Evolutionary conservation across 2,329 filamentous ascomycete genomes (phyloP), one percentile per base, ranked within the genome.

Genomic region (Phaeosphaeria sp.): DNA sequence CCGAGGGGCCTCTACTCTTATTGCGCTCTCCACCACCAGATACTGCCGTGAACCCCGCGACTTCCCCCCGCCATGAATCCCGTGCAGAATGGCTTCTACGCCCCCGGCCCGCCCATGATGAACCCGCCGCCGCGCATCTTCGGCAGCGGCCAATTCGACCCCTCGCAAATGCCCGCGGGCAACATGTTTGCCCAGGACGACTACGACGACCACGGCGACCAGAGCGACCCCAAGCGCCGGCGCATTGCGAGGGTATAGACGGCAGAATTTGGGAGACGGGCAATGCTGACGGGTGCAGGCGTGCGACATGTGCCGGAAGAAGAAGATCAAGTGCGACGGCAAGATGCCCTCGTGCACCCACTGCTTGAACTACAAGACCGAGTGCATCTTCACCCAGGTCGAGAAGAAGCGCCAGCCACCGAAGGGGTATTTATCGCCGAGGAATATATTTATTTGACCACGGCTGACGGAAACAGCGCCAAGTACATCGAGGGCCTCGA

Each of bases 401-500:
- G 95, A 99, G 82, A 99, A 99, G 88, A 99, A 99, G 84, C 87
- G 95, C 57, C 95, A 91, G 77, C 94, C 95, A 52, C 95, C 94
- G 1, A 99, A 98, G 83, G 94, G 95, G 93, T 96, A 57, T 18
- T n/a, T n/a, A n/a, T n/a, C n/a, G 59, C 47, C 47, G 17, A 17
- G 22, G 3, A 13, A 9, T 20, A 9, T 1, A 3, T 15, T 8
- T 21, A 17, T 30, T 1, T 5, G 2, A 36, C 2, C 7, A 24
- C 20, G 33, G 24, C 46, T 55, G 42, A 39, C 25, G 33, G 24
- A 11, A 30, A n/a, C 30, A 96, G 92, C 57, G 95, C 95, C 53
- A 98, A 98, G 79, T 99, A 99, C 75, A 97, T 98, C 67, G 94
- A 98, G 77, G 93, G 93, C 13, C 84, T 99, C 48, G 94, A 99